Evolutionary conservation across 768 basidiomycete species (phyloP).

Genomic region (Naganishia friedmannii): DNA sequence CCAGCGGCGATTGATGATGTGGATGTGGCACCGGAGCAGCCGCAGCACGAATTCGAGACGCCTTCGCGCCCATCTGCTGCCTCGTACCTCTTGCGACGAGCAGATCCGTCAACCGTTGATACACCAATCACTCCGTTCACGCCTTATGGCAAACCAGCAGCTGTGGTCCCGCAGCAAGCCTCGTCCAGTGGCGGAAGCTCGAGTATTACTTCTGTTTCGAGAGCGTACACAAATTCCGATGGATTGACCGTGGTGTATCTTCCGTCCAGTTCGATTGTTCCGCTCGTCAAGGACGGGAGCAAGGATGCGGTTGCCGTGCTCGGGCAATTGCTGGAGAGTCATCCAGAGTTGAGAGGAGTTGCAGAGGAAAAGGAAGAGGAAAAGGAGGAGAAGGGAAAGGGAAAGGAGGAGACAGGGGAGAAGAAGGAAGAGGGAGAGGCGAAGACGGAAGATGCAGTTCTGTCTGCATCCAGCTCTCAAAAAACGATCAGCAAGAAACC

Average conservation of each 20-base stretch:
- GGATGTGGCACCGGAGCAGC: neutral
- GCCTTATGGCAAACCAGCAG: neutral
- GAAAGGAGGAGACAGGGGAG: neutral
- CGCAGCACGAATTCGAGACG: slow-evolving; percentile 15
- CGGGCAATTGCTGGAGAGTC: slow-evolving; percentile 11
- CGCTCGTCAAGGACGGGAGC: slow-evolving; percentile 11
- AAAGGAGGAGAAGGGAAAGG: neutral
- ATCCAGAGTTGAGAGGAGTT: slow-evolving; percentile 24
- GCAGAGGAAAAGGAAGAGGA: neutral
- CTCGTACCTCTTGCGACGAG: neutral
- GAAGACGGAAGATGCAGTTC: neutral
- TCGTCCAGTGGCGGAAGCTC: slow-evolving; percentile 8
- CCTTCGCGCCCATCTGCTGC: slow-evolving; percentile 13
- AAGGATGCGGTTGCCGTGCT: slow-evolving; percentile 27
- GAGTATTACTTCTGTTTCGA: neutral
- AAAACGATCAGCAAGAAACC: slow-evolving; percentile 50
- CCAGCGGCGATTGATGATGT: neutral
- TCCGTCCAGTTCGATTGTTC: slow-evolving; percentile 4
- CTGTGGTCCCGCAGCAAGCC: neutral
- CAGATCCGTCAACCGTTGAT: neutral
- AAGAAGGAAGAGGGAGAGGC: neutral
- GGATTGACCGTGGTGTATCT: slow-evolving; percentile 26
- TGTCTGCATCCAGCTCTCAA: neutral
- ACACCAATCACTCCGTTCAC: slow-evolving; percentile 7
- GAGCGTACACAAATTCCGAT: slow-evolving; percentile 29